Conservation (phyloP, 108 stramenopile species). For the Cylindrotheca fusiformis region DNA sequence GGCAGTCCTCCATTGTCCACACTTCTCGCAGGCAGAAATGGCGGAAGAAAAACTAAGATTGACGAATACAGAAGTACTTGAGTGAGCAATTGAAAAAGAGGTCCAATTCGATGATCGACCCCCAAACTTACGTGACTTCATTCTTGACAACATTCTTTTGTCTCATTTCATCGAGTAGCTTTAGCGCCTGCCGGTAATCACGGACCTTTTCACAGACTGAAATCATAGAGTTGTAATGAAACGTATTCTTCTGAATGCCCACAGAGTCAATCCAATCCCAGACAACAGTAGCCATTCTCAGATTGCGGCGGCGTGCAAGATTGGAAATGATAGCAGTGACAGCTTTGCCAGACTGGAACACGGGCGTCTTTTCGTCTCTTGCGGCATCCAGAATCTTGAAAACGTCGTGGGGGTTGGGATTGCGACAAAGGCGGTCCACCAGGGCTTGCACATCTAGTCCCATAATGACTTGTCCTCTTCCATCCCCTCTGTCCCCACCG, state of each 20-base stretch:
- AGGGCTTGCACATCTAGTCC: conserved; percentile 54
- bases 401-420: conserved; percentile 38
- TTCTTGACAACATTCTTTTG: conserved; percentile 68
- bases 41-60: conserved; percentile 61
- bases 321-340: conserved; percentile 75
- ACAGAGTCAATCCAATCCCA: conserved; percentile 76
- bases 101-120: background rate
- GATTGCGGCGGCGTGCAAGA: conserved; percentile 60
- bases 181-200: conserved; percentile 66
- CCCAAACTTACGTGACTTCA: conserved; percentile 66
- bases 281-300: conserved; percentile 56
- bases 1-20: conserved; percentile 77
- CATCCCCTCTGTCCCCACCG: conserved; percentile 10
- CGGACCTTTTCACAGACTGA: conserved; percentile 75
- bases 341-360: conserved; percentile 68
- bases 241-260: conserved; percentile 61
- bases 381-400: conserved; percentile 59
- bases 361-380: conserved; percentile 38
- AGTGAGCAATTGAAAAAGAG: background rate
- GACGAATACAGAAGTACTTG: too few relatives aligned
- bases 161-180: conserved; percentile 76
- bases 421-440: conserved; percentile 57
- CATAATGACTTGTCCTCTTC: conserved; percentile 33
- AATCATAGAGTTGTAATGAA: conserved; percentile 84
- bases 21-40: conserved; percentile 86